Evolutionary conservation across 2,329 filamentous ascomycete species (phyloP), one percentile per base, ranked within the genome.

Genomic region (Pleoardoris graminearum): DNA sequence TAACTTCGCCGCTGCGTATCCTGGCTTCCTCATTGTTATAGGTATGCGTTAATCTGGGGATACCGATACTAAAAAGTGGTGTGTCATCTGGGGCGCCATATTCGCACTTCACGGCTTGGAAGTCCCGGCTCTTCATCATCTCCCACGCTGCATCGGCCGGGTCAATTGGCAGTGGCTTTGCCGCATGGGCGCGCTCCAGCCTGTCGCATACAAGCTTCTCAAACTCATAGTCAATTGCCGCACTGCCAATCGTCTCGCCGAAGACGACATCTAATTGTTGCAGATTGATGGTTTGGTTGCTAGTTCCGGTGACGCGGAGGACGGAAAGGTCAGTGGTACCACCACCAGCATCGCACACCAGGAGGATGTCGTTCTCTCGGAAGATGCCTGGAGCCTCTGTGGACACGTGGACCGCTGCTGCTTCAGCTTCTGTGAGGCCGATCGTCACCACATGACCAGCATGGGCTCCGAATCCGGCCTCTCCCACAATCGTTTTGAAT

Each of bases 341-440:
- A 33, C 79, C 79, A 7, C 80, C 79, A 23, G 75, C 76, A 65
- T 82, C 79, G 54, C 79, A 81, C 1, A 81, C 75, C 3, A 81
- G 65, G 3, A 81, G 65, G 2, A 78, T 70, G 52, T 82, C 77
- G 29, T 74, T 64, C 25, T 72, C 69, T 57, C 57, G 58, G 25
- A 73, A 73, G 7, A 73, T 69, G 7, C 69, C 69, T 2, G 69
- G 64, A 3, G 69, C 62, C 57, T 72, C 66, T 17, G 63, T 68
- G 0, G 76, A 75, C 0, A 76, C 75, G 62, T 80, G 77, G 1
- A 82, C 78, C 22, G 80, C 80, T 2, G 80, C 79, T 4, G 80
- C 80, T 59, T 82, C 80, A 0, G 80, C 80, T 63, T 82, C 80
- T 0, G 80, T 82, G 14, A 82, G 66, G 0, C 77, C 78, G 44